Evolutionary conservation across 1,284 basidiomycete species (phyloP), one percentile per base, ranked within the genome.

Genomic region (Coniferiporia sulphurascens): DNA sequence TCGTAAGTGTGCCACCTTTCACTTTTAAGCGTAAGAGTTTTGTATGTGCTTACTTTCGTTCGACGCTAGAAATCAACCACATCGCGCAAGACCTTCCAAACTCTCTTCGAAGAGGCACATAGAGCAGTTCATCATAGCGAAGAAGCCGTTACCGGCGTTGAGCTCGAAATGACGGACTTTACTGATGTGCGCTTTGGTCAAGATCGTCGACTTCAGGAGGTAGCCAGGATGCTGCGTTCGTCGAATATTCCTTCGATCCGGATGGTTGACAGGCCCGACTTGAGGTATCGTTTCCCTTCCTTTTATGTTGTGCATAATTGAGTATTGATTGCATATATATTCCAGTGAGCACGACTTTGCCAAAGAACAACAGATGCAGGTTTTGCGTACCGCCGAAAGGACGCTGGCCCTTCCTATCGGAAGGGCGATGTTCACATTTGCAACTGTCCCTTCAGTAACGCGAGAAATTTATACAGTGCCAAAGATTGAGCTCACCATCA

Each of bases 371-470:
- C 91, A 95, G 66, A 80, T 80, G 54, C 84, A 91, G 61, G 88
- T 91, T 4, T 74, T 88, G 48, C 83, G 87, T 21, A 83, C 95
- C 36, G 87, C 91, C 15, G 89, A 93, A 68, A 81, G 94, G 50
- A 97, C 93, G 0, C 77, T 95, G 34, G 86, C 94, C 1, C 76
- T 96, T 41, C 87, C 93, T 0, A 83, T 93, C 62, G 95, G 95
- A 2, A 81, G 91, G 62, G 93, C 90, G 0, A 86, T 95, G 78
- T 94, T 93, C 70, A 91, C 87, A 1, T 96, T 90, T 70, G 90
- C 87, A 4, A 87, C 89, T 0, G 81, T 87, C 10, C 74, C 82
- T 13, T 83, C 82, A 0, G 84, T 89, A 34, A 86, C 85, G 41
- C 83, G 88, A 27, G 89, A 92, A 69, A 80, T 86, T 1, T 93